Evolutionary conservation across 768 basidiomycete genomes (phyloP).

Genomic region (Tricholoma bakamatsutake): DNA sequence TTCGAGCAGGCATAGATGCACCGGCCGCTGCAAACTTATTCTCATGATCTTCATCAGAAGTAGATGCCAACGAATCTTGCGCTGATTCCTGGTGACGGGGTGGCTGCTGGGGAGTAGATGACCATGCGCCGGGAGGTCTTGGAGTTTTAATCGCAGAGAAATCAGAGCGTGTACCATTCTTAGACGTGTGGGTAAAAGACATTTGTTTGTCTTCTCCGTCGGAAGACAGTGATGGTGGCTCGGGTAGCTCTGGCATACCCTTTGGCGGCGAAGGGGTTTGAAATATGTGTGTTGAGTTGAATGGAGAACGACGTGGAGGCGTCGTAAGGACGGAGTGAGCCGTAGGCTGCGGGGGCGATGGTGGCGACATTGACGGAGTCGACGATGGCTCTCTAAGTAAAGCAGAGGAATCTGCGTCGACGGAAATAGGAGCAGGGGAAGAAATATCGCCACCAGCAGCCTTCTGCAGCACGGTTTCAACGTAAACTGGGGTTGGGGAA

Average conservation of each 20-base stretch:
- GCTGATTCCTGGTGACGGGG: slow-evolving; percentile 6
- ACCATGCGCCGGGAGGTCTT: slow-evolving; percentile 32
- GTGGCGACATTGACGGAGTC: slow-evolving; percentile 26
- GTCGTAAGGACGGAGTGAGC: slow-evolving; percentile 29
- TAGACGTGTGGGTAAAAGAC: slow-evolving; percentile 6
- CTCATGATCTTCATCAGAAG: slow-evolving; percentile 21
- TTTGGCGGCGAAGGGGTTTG: slow-evolving; percentile 60
- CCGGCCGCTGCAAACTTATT: slow-evolving; percentile 41
- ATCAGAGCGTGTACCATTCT: slow-evolving; percentile 4
- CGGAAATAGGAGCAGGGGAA: not conserved
- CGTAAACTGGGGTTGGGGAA: not conserved
- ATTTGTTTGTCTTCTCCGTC: slow-evolving; percentile 29
- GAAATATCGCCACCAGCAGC: not conserved
- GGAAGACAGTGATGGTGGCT: slow-evolving; percentile 53
- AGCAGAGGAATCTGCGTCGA: not conserved
- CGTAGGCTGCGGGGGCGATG: slow-evolving; percentile 8
- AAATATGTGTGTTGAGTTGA: slow-evolving; percentile 42
- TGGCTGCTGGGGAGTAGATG: slow-evolving; percentile 21
- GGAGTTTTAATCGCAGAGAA: slow-evolving; percentile 20
- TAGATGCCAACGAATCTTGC: slow-evolving; percentile 14
- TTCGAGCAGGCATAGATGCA: slow-evolving; percentile 41
- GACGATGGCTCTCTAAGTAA: slow-evolving; percentile 15
- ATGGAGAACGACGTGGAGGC: slow-evolving; percentile 40
- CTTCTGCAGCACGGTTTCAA: slow-evolving; percentile 14
- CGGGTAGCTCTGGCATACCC: slow-evolving; percentile 61